These are phyloP conservation scores for Usnea hakonensis DNA, from an alignment of 495 filamentous ascomycete genomes.

Conservation along the genomic window DNA sequence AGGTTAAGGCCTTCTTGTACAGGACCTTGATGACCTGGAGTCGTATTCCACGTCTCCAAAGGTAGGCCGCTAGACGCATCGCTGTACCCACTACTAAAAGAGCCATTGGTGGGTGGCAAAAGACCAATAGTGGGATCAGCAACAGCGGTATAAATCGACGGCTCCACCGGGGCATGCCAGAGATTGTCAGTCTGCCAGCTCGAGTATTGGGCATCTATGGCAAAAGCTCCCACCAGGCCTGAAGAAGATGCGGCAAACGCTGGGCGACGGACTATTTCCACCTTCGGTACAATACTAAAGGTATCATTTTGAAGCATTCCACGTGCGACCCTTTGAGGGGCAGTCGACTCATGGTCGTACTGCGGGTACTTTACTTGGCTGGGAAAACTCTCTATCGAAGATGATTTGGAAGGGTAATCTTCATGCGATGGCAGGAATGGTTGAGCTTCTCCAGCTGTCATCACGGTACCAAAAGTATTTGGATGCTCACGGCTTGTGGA, in stretches of 20 bases:
- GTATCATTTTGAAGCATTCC: not conserved
- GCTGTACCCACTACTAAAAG: not conserved
- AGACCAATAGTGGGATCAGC: not conserved
- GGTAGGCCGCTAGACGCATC: not conserved
- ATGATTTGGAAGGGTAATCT: not conserved
- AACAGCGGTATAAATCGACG: not conserved
- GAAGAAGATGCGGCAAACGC: not conserved
- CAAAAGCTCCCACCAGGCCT: not conserved
- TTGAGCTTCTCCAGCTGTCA: not conserved
- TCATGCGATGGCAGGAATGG: not conserved
- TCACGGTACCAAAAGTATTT: not conserved
- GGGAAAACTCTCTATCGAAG: not conserved
- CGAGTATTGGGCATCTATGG: not conserved
- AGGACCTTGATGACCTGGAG: not conserved
- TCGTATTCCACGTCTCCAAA: not conserved
- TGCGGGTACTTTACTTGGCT: not conserved
- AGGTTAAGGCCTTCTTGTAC: not conserved
- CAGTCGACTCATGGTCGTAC: not conserved
- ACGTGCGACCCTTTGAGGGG: not conserved
- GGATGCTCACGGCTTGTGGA: not conserved
- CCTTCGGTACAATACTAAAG: no score
- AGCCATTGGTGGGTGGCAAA: not conserved
- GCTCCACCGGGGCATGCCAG: not conserved
- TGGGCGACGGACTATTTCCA: not conserved
- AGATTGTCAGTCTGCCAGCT: not conserved